Conservation (phyloP, 2,329 filamentous ascomycete species). For the Microsporum canis region DNA sequence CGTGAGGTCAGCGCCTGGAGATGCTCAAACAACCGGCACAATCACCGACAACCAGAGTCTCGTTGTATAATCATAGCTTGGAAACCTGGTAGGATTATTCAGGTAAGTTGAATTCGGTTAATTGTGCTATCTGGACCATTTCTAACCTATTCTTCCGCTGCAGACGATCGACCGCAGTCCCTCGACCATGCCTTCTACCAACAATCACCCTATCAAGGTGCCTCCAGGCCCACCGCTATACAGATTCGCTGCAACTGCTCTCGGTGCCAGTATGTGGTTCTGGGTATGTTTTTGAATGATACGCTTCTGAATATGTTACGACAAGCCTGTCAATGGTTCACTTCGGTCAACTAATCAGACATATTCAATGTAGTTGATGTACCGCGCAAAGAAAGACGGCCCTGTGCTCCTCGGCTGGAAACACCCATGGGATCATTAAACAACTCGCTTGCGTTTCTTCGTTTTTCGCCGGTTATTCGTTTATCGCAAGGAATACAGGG, state of each 20-base stretch:
- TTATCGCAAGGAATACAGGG: background rate
- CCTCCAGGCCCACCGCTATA: conserved; percentile 59
- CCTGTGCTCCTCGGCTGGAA: conserved; percentile 81
- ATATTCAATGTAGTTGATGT: conserved; percentile 60
- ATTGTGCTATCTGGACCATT: background rate
- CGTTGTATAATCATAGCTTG: background rate
- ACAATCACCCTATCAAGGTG: conserved; percentile 39
- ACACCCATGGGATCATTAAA: conserved; percentile 91
- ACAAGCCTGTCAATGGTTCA: background rate
- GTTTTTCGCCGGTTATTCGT: background rate
- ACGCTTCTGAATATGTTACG: background rate
- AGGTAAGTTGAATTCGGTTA: background rate
- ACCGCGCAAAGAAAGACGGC: conserved; percentile 94
- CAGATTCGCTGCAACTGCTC: conserved; percentile 70
- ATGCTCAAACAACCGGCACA: no score
- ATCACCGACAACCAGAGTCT: background rate
- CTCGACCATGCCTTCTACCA: conserved; percentile 19
- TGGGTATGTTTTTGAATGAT: conserved; percentile 55
- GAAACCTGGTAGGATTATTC: background rate
- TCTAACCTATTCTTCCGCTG: background rate
- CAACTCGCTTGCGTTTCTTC: background rate
- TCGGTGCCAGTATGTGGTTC: conserved; percentile 98
- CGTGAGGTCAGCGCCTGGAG: no score
- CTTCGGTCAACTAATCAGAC: background rate
- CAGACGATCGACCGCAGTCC: background rate